Base-by-base conservation (phyloP, 441 rosid genomes). In the Gossypium lobatum region DNA sequence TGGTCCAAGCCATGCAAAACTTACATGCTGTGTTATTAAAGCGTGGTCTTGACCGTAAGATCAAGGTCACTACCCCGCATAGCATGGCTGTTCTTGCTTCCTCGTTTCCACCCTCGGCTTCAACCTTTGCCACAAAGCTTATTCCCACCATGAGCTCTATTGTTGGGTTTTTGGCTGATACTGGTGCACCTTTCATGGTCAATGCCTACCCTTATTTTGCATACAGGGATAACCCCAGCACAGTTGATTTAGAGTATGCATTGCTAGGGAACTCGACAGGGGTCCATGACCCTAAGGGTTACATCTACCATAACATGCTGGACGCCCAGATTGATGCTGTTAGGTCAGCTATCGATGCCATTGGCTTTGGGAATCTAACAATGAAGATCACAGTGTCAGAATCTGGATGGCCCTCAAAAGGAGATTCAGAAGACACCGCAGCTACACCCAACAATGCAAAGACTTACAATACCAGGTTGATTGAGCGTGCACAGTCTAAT, bases 161-260 rank as follows among this genome's bases (percentile, higher is more conserved):
- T 0, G 74, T 87, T 11, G 80, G 74, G 39, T 88, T 90, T 69
- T 57, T 85, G n/a, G 85, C 82, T 17, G 84, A 83, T 14, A 85
- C 87, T 0, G 87, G 85, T 0, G 75, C 90, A n/a, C 89, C 92
- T 0, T 88, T 88, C 76, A 85, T 90, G 88, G 57, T 90, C 76
- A 88, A 90, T 57, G 91, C 92, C 0, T 90, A 88, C 42, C 95
- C 92, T 0, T 90, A 88, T 80, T 90, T 90, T 70, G 92, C 92
- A 4, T 90, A 87, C 78, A 83, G 84, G 45, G 88, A 79, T 59
- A 83, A 82, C 74, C 87, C 90, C 23, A 73, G 48, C 55, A 53
- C 83, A 11, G 88, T 87, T 23, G 62, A 81, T 66, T 42, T 88
- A 31, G 85, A 87, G 65, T 87, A 85, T 48, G 92, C 88, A 0